Percentiles rank a stretch among this genome's conserved stretches.
Evolutionary conservation across 352 stramenopile species (phyloP).

Genomic region (Stramenopiles sp.): DNA sequence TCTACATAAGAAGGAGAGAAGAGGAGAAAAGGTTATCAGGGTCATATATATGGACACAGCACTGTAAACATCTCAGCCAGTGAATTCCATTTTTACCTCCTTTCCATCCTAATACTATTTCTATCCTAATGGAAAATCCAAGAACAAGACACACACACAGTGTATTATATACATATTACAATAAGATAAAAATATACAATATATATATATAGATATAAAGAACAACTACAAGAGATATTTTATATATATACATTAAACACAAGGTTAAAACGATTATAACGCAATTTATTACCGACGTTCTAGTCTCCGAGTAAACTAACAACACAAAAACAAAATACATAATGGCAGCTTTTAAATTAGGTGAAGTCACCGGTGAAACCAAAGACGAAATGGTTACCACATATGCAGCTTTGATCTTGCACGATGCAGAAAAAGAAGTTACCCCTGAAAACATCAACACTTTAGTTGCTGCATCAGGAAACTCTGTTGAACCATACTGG

Average conservation of each 20-base stretch:
- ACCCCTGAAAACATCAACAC: conserved; percentile 37
- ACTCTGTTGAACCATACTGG: conserved; percentile 61
- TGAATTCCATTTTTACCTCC: too few species aligned
- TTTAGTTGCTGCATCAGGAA: conserved; percentile 44
- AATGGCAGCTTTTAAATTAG: conserved; percentile 8
- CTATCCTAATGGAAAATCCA: too few species aligned
- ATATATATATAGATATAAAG: too few species aligned
- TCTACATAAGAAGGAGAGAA: too few species aligned
- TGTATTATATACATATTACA: too few species aligned
- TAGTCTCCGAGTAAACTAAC: conserved; percentile 2
- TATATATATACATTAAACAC: background rate
- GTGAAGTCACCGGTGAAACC: conserved; percentile 29
- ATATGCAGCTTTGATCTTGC: conserved; percentile 52
- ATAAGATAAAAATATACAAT: too few species aligned
- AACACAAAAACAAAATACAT: background rate
- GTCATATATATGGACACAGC: too few species aligned
- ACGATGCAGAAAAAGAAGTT: conserved; percentile 53
- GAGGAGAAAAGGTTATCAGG: too few species aligned
- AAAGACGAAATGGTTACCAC: conserved; percentile 40
- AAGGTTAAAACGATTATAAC: conserved; percentile 9
- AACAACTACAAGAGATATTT: background rate
- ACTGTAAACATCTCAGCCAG: too few species aligned
- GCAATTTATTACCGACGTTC: conserved; percentile 2
- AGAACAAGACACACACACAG: too few species aligned
- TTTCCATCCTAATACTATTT: too few species aligned